Evolutionary conservation across 352 stramenopile genomes (phyloP).

Genomic region (Hyaloperonospora brassicae): DNA sequence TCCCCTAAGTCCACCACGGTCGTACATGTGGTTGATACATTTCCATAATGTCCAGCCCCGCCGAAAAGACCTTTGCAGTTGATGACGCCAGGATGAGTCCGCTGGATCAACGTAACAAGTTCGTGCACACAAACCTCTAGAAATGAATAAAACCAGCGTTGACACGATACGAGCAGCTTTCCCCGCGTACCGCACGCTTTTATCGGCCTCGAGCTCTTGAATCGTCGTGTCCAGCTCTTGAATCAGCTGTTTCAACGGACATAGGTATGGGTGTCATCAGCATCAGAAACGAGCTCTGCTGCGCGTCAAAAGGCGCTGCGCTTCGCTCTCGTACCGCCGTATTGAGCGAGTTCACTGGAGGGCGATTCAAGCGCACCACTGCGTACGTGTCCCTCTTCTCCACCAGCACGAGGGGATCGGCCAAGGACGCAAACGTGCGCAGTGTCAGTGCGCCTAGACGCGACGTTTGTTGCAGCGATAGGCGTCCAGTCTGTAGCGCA

Average conservation of each 20-base stretch:
- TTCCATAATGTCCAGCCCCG: conserved; percentile 89
- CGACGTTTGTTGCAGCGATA: conserved; percentile 4
- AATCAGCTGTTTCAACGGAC: conserved; percentile 37
- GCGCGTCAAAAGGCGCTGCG: not conserved
- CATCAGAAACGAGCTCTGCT: too few relatives aligned
- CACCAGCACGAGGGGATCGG: conserved; percentile 54
- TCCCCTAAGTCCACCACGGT: not conserved
- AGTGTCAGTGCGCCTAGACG: conserved; percentile 3
- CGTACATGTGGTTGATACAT: conserved; percentile 82
- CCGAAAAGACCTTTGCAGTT: conserved; percentile 83
- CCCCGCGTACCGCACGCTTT: conserved; percentile 46
- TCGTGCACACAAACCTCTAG: not conserved
- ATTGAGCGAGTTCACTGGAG: conserved; percentile 79
- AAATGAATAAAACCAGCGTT: not conserved
- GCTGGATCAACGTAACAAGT: conserved; percentile 18
- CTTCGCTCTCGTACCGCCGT: conserved; percentile 27
- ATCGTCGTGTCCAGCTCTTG: conserved; percentile 60
- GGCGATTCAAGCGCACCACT: conserved; percentile 70
- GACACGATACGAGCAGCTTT: not conserved
- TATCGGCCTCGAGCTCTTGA: conserved; percentile 66
- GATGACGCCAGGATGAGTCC: conserved; percentile 73
- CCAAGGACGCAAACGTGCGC: conserved; percentile 27
- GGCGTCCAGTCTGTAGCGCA: conserved; percentile 2
- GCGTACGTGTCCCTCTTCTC: conserved; percentile 69
- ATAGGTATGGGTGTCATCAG: too few relatives aligned